Evolutionary conservation across 2,329 filamentous ascomycete species (phyloP), one percentile per base, ranked within the genome.

Genomic region (Ceratocystis smalleyi): DNA sequence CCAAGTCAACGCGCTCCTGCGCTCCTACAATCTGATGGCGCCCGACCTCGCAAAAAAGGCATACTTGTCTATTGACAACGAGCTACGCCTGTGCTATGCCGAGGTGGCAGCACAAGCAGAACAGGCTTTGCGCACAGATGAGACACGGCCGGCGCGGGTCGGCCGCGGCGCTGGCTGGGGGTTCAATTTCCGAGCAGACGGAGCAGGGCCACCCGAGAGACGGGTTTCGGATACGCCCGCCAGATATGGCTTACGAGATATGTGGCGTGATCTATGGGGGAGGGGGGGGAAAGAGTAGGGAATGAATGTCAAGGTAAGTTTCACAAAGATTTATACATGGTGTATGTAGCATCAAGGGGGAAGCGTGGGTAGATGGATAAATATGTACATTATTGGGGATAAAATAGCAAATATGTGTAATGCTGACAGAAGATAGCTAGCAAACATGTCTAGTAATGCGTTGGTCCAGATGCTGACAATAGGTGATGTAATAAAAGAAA

Each of bases 1-100:
- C 59, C 84, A 89, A 65, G 82, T 97, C 64, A 97, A 97, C 74
- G 74, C 76, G 35, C 79, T 95, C 60, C 87, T 90, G 6, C 83
- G 94, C 30, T 88, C 88, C 15, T 99, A 99, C 77, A 97, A 97
- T 70, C 82, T 97, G 2, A 92, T 95, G 84, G 92, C 94, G 0
- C 94, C 94, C 0, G 86, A 90, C 64, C 79, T 96, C 1, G 91
- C 92, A 1, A 95, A 94, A 75, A 96, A 96, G 73, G 89, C 92
- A 0, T 97, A 97, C 73, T 91, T 90, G 71, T 85, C 80, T 1
- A 82, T 97, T 6, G 83, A 91, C 55, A 83, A 92, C 60, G 94
- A 99, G 74, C 79, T 97, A 17, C 80, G 79, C 35, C 79, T 82
- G 2, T 96, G 91, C 72, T 97, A 85, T 71, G 87, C 90, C 0